Evolutionary conservation across 208 protist genomes (phyloP).

Genomic region (Trypanosoma rangeli): DNA sequence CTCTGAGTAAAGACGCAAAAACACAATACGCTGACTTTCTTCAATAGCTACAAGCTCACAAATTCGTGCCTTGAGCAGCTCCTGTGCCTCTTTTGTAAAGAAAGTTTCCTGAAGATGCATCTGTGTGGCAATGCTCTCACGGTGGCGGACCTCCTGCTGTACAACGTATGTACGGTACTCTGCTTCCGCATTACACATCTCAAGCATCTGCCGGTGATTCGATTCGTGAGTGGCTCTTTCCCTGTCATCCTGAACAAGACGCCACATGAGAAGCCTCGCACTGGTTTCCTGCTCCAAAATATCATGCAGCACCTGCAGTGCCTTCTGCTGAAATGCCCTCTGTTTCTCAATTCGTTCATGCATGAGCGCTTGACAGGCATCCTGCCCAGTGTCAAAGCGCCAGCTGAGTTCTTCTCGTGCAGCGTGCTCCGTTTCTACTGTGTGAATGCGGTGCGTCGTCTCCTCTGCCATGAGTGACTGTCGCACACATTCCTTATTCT

Average conservation of each 20-base stretch:
- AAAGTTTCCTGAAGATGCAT: slow-evolving; percentile 33
- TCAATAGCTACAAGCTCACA: slow-evolving; percentile 43
- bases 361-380: slow-evolving; percentile 1
- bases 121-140: slow-evolving; percentile 29
- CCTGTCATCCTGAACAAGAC: slow-evolving; percentile 10
- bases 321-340: slow-evolving; percentile 23
- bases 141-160: slow-evolving; percentile 39
- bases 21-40: slow-evolving; percentile 32
- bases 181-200: slow-evolving; percentile 32
- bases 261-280: slow-evolving; percentile 11
- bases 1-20: slow-evolving; percentile 37
- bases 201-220: slow-evolving; percentile 23
- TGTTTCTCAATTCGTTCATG: slow-evolving; percentile 21
- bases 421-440: slow-evolving; percentile 24
- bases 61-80: slow-evolving; percentile 33
- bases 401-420: slow-evolving; percentile 29
- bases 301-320: slow-evolving; percentile 3
- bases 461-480: slow-evolving; percentile 26
- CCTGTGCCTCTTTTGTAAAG: slow-evolving; percentile 39
- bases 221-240: slow-evolving; percentile 16
- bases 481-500: slow-evolving; percentile 25
- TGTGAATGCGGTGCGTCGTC: slow-evolving; percentile 5
- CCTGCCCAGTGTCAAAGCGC: slow-evolving; percentile 13
- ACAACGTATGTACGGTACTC: slow-evolving; percentile 29
- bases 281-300: slow-evolving; percentile 27